These are phyloP conservation scores for Paracamarosporium sp. DNA, from an alignment of 2,329 filamentous ascomycete genomes.

Conservation along the genomic window DNA sequence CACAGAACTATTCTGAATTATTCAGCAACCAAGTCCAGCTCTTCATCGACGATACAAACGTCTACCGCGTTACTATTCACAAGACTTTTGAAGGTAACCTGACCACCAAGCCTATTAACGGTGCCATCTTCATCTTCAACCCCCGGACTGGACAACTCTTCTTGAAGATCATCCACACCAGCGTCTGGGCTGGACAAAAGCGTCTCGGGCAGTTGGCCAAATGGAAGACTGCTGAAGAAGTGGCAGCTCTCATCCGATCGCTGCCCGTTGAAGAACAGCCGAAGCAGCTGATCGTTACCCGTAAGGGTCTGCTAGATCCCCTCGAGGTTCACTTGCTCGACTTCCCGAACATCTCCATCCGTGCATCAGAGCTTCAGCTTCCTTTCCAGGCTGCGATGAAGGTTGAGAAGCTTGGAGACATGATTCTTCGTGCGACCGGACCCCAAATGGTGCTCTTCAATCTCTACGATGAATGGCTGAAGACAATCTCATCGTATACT, in stretches of 20 bases:
- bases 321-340: slow-evolving; percentile 96
- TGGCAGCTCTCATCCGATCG: slow-evolving; percentile 93
- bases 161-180: slow-evolving; percentile 99
- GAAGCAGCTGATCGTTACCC: slow-evolving; percentile 97
- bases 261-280: slow-evolving; percentile 97
- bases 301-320: slow-evolving; percentile 95
- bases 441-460: slow-evolving; percentile 99
- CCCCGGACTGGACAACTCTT: slow-evolving; percentile 97
- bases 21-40: slow-evolving; percentile 99
- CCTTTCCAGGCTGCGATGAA: slow-evolving; percentile 99
- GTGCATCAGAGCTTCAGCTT: slow-evolving; percentile 93
- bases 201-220: slow-evolving; percentile 98
- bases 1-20: slow-evolving; percentile 97
- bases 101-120: slow-evolving; percentile 99
- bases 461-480: slow-evolving; percentile 97
- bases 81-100: slow-evolving; percentile 99
- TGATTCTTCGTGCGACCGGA: slow-evolving; percentile 96
- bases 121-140: slow-evolving; percentile 99
- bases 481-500: slow-evolving; percentile 97
- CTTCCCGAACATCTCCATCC: slow-evolving; percentile 98
- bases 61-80: slow-evolving; percentile 98
- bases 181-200: slow-evolving; percentile 98
- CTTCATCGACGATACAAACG: slow-evolving; percentile 99
- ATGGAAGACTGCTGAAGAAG: slow-evolving; percentile 99
- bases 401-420: slow-evolving; percentile 98